Conservation (phyloP, 2,329 filamentous ascomycete species). For the Curvularia spicifera region DNA sequence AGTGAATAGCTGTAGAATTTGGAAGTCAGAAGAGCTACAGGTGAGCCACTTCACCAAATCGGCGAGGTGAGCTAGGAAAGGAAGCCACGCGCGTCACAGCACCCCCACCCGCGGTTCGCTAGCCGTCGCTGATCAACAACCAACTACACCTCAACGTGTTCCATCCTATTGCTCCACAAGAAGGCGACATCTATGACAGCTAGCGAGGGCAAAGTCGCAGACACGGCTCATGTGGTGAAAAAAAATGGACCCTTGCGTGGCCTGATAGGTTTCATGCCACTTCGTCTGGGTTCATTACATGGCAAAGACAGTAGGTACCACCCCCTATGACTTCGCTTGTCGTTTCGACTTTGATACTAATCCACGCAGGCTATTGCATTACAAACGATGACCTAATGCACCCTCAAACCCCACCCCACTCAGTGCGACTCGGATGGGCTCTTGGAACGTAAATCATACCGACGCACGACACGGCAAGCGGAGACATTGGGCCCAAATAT, state of each 20-base stretch:
- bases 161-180: background rate
- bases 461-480: background rate
- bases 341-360: background rate
- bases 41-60: background rate
- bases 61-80: background rate
- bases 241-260: background rate
- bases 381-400: background rate
- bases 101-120: background rate
- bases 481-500: background rate
- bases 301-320: background rate
- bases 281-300: background rate
- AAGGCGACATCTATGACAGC: background rate
- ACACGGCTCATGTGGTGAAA: background rate
- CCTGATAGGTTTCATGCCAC: background rate
- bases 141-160: background rate
- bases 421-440: background rate
- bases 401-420: background rate
- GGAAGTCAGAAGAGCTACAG: background rate
- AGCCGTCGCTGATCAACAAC: background rate
- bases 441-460: background rate
- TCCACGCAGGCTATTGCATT: background rate
- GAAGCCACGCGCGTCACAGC: background rate
- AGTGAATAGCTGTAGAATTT: background rate
- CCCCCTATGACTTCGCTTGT: background rate
- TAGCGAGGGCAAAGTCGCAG: background rate